Base-by-base conservation (phyloP, 2,329 filamentous ascomycete species). In the Diplodia scrobiculata region DNA sequence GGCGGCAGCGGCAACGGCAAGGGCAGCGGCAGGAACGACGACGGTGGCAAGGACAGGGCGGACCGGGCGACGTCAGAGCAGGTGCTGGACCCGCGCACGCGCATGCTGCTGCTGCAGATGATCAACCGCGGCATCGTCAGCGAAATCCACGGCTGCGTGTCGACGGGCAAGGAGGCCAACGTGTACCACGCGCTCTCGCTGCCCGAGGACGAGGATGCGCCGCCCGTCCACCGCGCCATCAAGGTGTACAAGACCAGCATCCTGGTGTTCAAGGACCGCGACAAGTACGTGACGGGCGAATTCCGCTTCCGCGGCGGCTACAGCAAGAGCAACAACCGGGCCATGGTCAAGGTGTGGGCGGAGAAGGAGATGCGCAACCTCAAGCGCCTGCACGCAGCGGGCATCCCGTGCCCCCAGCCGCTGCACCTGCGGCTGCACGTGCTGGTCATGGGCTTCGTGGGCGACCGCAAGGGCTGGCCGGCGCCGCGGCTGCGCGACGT, bases 161-260 rank as follows among this genome's bases (percentile, higher is more conserved):
- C 92, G 68, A 99, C 95, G 0, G 95, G 95, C 66, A 99, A 99
- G 77, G 95, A 99, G 79, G 95, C 95, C 68, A 99, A 99, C 76
- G 95, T 99, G 29, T 99, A 99, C 79, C 92, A 96, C 69, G 92
- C 94, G 19, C 84, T 96, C 11, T 85, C 87, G 2, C 81, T 86
- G 59, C 80, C 82, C 0, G 81, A 84, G 2, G 78, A 81, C 1
- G 84, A 85, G 10, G 82, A 82, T 47, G 77, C 79, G 19, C 55
- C 69, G 21, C 80, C 86, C 0, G 79, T 88, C 0, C 91, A 97
- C 73, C 87, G 92, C 58, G 95, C 95, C 13, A 92, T 98, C 83
- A 99, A 99, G 81, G 91, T 99, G 60, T 99, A 99, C 86, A 99
- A 99, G 84, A 99, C 95, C 7, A 91, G 91, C 65, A 99, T 99